A percentile compares a stretch with the other conserved stretches of the same genome.
These are phyloP conservation scores for Verticillium tricorpus DNA, from an alignment of 2,329 filamentous ascomycete genomes.

Conservation along the genomic window DNA sequence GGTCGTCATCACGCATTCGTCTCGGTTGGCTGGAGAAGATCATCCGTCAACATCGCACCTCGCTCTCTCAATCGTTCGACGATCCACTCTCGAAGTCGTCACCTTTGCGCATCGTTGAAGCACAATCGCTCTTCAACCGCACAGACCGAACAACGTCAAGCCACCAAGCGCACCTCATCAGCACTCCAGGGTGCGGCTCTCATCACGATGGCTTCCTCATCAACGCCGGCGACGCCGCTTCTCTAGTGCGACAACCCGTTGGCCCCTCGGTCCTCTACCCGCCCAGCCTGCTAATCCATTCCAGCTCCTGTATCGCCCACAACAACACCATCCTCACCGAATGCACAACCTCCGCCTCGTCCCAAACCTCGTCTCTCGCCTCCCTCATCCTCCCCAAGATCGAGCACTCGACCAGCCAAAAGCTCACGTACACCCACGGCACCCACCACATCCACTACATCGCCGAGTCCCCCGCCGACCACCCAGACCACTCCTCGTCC, in stretches of 20 bases:
- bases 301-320: constrained; percentile 88
- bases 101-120: neutral
- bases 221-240: constrained; percentile 60
- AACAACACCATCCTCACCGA: constrained; percentile 90
- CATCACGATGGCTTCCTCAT: constrained; percentile 63
- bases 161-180: neutral
- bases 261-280: neutral
- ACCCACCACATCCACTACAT: constrained; percentile 94
- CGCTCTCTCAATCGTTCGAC: neutral
- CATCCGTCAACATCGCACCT: neutral
- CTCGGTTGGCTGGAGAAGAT: neutral
- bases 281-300: neutral
- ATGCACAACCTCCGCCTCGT: constrained; percentile 81
- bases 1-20: constrained; percentile 12
- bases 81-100: neutral
- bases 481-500: constrained; percentile 46
- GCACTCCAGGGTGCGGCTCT: neutral
- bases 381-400: constrained; percentile 96
- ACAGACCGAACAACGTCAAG: neutral
- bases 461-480: constrained; percentile 70
- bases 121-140: neutral
- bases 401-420: constrained; percentile 71
- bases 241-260: constrained; percentile 59
- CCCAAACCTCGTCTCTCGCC: constrained; percentile 79
- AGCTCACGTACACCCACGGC: constrained; percentile 92